Conservation (phyloP, 106 monocot genomes). For the Apostasia shenzhenica region DNA sequence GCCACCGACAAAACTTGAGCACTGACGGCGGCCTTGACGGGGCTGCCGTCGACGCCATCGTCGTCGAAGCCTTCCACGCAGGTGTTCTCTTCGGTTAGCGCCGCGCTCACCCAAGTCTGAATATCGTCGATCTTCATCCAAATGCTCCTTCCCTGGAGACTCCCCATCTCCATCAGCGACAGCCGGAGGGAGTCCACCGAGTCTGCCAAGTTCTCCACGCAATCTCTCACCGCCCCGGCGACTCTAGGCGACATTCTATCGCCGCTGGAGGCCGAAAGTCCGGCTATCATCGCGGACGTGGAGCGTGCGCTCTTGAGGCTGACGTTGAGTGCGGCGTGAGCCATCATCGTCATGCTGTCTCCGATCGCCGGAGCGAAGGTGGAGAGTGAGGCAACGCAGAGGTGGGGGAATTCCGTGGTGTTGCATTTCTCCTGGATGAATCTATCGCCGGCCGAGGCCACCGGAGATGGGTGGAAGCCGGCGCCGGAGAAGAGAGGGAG, state of each 20-base stretch:
- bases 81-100: conserved; percentile 24
- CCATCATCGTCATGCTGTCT: conserved; percentile 5
- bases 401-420: conserved; percentile 14
- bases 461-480: not conserved
- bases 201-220: conserved; percentile 9
- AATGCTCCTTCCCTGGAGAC: not conserved
- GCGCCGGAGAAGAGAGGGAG: not conserved
- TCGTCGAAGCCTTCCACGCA: conserved; percentile 18
- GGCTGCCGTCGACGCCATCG: not conserved
- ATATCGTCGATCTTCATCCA: not conserved
- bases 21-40: not conserved
- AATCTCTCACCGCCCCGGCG: conserved; percentile 14
- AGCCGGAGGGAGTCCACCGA: conserved; percentile 7
- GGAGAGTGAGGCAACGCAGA: conserved; percentile 19
- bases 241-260: not conserved
- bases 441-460: not conserved
- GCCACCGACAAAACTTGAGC: not conserved
- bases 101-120: conserved; percentile 36
- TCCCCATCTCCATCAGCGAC: conserved; percentile 7
- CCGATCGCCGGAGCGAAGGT: conserved; percentile 7
- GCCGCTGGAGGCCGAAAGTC: not conserved
- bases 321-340: conserved; percentile 14
- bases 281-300: not conserved
- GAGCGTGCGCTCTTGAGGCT: conserved; percentile 5
- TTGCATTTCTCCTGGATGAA: conserved; percentile 15